Evolutionary conservation across 176 grass and related monocot genomes (phyloP), one percentile per base, ranked within the genome.

Genomic region (Chloris gayana): DNA sequence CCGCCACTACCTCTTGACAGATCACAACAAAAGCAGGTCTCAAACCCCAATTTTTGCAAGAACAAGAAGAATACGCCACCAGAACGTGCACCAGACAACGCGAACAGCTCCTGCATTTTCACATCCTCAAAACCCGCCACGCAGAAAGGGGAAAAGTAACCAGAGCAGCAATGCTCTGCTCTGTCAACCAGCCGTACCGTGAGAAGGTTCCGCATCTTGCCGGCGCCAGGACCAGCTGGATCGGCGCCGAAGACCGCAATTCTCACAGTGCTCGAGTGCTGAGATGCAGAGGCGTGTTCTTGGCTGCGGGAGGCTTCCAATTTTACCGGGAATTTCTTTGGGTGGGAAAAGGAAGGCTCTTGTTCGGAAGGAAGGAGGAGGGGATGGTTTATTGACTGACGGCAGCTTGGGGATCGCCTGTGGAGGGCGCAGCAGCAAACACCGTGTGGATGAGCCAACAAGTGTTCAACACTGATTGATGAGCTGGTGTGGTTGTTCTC

Each of bases 141-240:
- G 24, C n/a, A 80, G 50, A 31, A 6, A 67, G 1, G 21, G 34
- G 24, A 49, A 29, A 41, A 9, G 13, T 12, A 26, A 26, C 2
- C 24, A 14, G 62, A 24, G 64, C 7, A 38, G 8, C 4, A 44
- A 19, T n/a, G n/a, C n/a, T n/a, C n/a, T n/a, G n/a, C n/a, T n/a
- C n/a, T n/a, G n/a, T n/a, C n/a, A n/a, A n/a, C n/a, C 13, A 25
- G 31, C 2, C 49, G 33, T 64, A 93, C 91, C 85, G 77, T 75
- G 29, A 93, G 85, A 26, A 93, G 91, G 75, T 80, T 93, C 45
- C 51, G 45, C 91, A 93, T 90, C 77, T 33, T 75, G 34, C n/a
- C 54, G n/a, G 27, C 10, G 42, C 27, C 5, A 30, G 53, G 64
- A 53, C 34, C 41, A 21, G 11, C 39, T 1, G 61, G 72, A 67